Evolutionary conservation across 2,329 filamentous ascomycete genomes (phyloP).

Genomic region (Alternaria solani): DNA sequence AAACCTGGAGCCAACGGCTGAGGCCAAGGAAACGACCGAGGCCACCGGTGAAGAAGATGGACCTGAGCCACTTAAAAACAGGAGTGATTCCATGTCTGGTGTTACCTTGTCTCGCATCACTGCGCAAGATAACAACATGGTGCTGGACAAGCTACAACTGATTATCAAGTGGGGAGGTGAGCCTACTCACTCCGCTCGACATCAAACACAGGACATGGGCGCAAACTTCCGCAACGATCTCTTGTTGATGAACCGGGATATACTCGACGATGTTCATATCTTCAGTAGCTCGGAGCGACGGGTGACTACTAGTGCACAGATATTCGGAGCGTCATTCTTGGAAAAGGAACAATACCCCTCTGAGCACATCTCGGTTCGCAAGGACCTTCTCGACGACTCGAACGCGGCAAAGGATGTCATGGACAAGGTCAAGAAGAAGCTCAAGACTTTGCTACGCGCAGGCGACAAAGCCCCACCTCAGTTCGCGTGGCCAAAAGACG

Average conservation of each 20-base stretch:
- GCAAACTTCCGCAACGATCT: constrained; percentile 96
- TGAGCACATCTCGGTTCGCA: constrained; percentile 88
- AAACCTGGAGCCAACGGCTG: constrained; percentile 26
- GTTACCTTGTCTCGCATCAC: constrained; percentile 94
- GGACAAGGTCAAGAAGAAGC: constrained; percentile 99
- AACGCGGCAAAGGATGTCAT: constrained; percentile 99
- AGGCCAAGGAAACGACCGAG: constrained; percentile 33
- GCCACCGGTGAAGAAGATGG: constrained; percentile 23
- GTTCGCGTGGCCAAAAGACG: constrained; percentile 96
- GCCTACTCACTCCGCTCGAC: constrained; percentile 94
- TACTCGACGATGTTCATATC: constrained; percentile 89
- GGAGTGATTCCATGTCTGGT: constrained; percentile 84
- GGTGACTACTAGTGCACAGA: constrained; percentile 94
- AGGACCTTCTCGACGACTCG: constrained; percentile 94
- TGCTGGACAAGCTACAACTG: constrained; percentile 93
- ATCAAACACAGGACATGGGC: constrained; percentile 93
- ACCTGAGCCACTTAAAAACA: constrained; percentile 37
- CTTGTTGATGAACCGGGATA: constrained; percentile 88
- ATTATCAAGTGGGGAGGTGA: constrained; percentile 99
- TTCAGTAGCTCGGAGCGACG: constrained; percentile 96
- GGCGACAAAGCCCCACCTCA: constrained; percentile 93
- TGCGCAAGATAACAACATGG: constrained; percentile 88
- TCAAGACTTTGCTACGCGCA: constrained; percentile 89
- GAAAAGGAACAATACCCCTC: constrained; percentile 84
- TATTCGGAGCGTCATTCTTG: constrained; percentile 90